phyloP scores from a whole-genome alignment of 192 early-diverging fungal species.

The Anaeromyces robustus region DNA sequence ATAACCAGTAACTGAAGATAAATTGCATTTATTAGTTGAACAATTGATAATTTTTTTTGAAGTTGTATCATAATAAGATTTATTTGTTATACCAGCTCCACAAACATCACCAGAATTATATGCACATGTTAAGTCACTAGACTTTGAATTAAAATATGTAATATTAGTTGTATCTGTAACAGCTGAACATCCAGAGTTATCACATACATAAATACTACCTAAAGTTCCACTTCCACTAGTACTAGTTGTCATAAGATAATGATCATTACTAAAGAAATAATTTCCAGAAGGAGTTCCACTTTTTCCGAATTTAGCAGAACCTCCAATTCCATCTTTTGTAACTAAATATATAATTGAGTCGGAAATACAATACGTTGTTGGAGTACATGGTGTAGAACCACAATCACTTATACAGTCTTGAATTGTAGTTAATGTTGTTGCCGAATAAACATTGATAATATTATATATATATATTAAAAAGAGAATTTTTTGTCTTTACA shows the following conservation, averaged over 20 bases:
- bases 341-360: not conserved
- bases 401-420: too few species aligned
- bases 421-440: too few species aligned
- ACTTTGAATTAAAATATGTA: too few species aligned
- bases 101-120: not conserved
- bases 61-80: not conserved
- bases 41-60: not conserved
- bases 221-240: too few species aligned
- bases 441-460: too few species aligned
- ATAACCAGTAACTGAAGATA: not conserved
- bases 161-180: too few species aligned
- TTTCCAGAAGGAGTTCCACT: not conserved
- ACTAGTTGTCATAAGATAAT: not conserved
- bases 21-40: not conserved
- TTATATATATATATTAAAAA: too few species aligned
- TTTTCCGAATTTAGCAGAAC: not conserved
- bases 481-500: too few species aligned
- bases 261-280: not conserved
- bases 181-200: too few species aligned
- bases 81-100: not conserved
- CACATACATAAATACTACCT: too few species aligned
- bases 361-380: not conserved
- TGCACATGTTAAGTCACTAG: not conserved
- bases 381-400: too few species aligned
- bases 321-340: not conserved